Evolutionary conservation across 108 stramenopile species (phyloP).

Genomic region (Cyclotella choctawhatcheeana): DNA sequence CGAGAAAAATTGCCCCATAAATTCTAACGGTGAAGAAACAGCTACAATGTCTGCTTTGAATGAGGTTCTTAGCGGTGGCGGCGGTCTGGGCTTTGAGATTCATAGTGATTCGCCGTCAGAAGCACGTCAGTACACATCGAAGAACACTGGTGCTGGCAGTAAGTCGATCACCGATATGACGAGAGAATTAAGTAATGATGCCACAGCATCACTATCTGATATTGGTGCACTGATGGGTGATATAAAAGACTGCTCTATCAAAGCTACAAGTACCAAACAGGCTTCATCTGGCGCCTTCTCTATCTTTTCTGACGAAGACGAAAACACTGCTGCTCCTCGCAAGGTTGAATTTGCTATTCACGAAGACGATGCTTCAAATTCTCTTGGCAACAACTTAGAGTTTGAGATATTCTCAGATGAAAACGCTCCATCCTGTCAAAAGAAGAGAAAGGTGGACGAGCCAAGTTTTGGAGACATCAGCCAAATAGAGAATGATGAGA

Average conservation of each 20-base stretch:
- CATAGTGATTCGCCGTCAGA: constrained; percentile 9
- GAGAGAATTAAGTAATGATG: constrained; percentile 14
- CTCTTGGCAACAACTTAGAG: constrained; percentile 19
- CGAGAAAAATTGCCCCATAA: no score
- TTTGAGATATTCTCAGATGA: constrained; percentile 53
- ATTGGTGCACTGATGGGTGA: constrained; percentile 18
- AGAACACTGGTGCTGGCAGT: no score
- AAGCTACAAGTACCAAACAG: neutral
- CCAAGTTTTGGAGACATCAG: constrained; percentile 48
- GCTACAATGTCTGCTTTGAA: neutral
- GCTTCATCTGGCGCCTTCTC: neutral
- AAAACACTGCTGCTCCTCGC: neutral
- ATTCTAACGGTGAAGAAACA: neutral
- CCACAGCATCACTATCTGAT: constrained; percentile 21
- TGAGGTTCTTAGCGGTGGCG: constrained; percentile 5
- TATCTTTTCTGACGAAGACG: neutral
- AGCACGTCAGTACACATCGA: neutral
- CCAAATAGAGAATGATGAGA: constrained; percentile 40
- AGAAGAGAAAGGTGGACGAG: constrained; percentile 28
- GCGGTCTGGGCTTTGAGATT: constrained; percentile 6
- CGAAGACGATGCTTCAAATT: neutral
- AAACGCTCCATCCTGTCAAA: constrained; percentile 9
- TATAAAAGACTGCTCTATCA: constrained; percentile 12
- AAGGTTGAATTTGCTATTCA: constrained; percentile 1
- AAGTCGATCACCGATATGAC: neutral